phyloP scores from a whole-genome alignment of 108 stramenopile genomes.

The Fragilariopsis cylindrus region DNA sequence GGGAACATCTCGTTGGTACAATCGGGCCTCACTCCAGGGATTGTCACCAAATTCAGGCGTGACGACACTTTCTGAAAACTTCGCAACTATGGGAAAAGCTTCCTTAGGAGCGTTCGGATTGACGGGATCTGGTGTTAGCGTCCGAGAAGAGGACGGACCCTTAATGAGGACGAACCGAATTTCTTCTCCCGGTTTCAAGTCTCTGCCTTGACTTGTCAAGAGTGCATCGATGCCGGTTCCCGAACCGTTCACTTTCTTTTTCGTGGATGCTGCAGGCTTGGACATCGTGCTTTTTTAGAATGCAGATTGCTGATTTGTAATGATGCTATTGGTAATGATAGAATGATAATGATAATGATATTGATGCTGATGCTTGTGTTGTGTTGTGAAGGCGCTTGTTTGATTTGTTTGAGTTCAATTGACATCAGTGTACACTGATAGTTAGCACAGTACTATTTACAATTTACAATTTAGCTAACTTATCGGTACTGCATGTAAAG shows the following conservation, averaged over 20 bases:
- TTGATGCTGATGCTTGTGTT: too few relatives aligned
- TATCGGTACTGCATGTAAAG: too few relatives aligned
- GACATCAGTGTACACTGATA: too few relatives aligned
- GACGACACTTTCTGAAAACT: slow-evolving; percentile 71
- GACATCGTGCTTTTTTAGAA: neutral
- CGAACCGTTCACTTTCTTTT: neutral
- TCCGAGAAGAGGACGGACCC: slow-evolving; percentile 27
- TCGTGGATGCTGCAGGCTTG: neutral
- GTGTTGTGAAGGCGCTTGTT: too few relatives aligned
- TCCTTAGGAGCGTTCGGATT: slow-evolving; percentile 48
- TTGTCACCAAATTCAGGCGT: slow-evolving; percentile 49
- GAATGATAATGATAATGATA: too few relatives aligned
- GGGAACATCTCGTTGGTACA: slow-evolving; percentile 84
- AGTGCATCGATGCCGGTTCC: slow-evolving; percentile 44
- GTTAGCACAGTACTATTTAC: too few relatives aligned
- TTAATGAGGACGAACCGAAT: slow-evolving; percentile 49
- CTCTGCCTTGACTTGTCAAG: slow-evolving; percentile 36
- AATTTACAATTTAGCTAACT: too few relatives aligned
- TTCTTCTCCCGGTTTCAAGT: slow-evolving; percentile 34
- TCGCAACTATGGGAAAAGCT: slow-evolving; percentile 71
- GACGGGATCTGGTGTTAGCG: slow-evolving; percentile 39
- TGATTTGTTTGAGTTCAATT: too few relatives aligned
- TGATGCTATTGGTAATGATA: too few relatives aligned
- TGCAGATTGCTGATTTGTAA: too few relatives aligned
- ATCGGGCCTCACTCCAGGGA: slow-evolving; percentile 53